These are phyloP conservation scores for Arachis monticola DNA, from an alignment of 331 rosid species.

Conservation along the genomic window DNA sequence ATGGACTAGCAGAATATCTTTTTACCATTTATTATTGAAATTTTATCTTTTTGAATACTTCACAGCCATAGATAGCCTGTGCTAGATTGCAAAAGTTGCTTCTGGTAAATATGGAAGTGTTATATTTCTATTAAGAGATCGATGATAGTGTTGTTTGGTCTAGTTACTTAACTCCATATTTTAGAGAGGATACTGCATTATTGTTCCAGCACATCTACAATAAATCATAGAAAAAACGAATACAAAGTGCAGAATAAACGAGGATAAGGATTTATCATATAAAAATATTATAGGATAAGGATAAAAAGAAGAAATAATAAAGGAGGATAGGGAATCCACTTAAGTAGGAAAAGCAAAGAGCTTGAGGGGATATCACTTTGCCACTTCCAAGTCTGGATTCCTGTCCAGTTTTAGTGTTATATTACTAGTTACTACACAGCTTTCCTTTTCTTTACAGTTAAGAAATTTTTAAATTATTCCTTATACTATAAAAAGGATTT, in stretches of 20 bases:
- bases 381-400: constrained; percentile 13
- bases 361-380: background rate
- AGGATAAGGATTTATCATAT: background rate
- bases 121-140: constrained; percentile 18
- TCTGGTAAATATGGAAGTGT: constrained; percentile 13
- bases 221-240: constrained; percentile 4
- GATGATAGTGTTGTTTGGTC: constrained; percentile 6
- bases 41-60: background rate
- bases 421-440: too few relatives aligned
- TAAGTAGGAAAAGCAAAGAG: background rate
- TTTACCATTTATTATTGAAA: constrained; percentile 6
- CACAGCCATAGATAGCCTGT: constrained; percentile 2
- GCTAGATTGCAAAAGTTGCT: background rate
- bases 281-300: background rate
- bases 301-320: too few relatives aligned
- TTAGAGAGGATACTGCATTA: background rate
- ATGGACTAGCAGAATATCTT: background rate
- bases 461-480: too few relatives aligned
- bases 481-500: too few relatives aligned
- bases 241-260: background rate
- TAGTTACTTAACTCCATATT: background rate
- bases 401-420: constrained; percentile 1
- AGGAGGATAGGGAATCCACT: too few relatives aligned
- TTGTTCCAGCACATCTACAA: constrained; percentile 1
- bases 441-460: too few relatives aligned